Evolutionary conservation across 2,329 filamentous ascomycete species (phyloP).

Genomic region (Chaetomium sp.): DNA sequence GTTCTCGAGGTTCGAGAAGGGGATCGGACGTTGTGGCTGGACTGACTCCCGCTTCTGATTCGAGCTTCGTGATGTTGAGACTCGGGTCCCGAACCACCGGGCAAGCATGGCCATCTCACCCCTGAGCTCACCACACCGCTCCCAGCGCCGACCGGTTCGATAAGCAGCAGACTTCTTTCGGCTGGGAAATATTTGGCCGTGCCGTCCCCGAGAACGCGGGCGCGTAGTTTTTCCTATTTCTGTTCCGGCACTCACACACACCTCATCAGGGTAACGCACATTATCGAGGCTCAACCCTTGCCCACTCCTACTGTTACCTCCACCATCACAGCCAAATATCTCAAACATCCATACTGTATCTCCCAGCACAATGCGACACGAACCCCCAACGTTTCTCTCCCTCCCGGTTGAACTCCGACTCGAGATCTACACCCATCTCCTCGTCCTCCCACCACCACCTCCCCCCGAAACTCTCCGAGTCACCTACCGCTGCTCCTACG

Average conservation of each 20-base stretch:
- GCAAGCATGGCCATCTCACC: not conserved
- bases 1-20: not conserved
- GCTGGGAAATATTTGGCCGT: too few species aligned
- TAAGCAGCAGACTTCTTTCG: too few species aligned
- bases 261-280: too few species aligned
- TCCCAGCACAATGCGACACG: not conserved
- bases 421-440: slow-evolving; percentile 40
- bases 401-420: slow-evolving; percentile 42
- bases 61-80: slow-evolving; percentile 9
- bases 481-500: slow-evolving; percentile 11
- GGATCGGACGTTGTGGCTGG: not conserved
- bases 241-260: too few species aligned
- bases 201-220: too few species aligned
- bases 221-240: too few species aligned
- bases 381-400: slow-evolving; percentile 29
- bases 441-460: slow-evolving; percentile 29
- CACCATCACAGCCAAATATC: not conserved
- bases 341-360: not conserved
- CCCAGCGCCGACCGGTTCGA: too few species aligned
- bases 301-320: too few species aligned
- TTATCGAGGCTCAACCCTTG: too few species aligned
- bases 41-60: slow-evolving; percentile 1
- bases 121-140: too few species aligned
- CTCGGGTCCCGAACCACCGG: too few species aligned
- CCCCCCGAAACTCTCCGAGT: not conserved